A percentile compares a stretch with the other conserved stretches of the same genome.
phyloP scores from a whole-genome alignment of 78 protist genomes.

The Speleostelium caveatum region DNA sequence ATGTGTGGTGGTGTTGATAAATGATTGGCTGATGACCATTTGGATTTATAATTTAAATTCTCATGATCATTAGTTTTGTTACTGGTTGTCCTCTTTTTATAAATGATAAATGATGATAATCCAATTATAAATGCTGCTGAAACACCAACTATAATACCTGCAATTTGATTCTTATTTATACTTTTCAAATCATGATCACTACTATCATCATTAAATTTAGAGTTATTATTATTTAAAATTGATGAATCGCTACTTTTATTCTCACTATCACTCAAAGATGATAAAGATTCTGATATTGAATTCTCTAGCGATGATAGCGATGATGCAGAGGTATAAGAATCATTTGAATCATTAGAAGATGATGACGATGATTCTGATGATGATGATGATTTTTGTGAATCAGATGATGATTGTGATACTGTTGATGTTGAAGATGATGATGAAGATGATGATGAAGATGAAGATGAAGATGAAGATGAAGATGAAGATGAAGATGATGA shows the following conservation, averaged over 20 bases:
- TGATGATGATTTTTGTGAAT: neutral
- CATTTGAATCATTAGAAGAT: constrained; percentile 40
- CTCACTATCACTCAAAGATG: neutral
- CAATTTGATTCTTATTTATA: too few species aligned
- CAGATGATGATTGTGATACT: neutral
- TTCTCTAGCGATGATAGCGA: neutral
- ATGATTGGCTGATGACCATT: too few species aligned
- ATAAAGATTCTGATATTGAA: neutral
- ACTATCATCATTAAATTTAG: too few species aligned
- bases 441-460: neutral
- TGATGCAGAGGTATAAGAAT: constrained; percentile 40
- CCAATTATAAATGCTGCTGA: too few species aligned
- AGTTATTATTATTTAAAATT: neutral
- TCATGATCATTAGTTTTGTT: neutral
- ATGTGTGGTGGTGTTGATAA: neutral
- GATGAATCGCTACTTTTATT: neutral
- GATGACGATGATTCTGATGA: constrained; percentile 47
- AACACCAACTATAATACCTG: too few species aligned
- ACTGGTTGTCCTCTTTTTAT: neutral
- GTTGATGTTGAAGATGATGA: neutral
- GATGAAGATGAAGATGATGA: neutral
- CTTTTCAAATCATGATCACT: neutral
- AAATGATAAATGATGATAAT: too few species aligned
- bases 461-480: too few species aligned
- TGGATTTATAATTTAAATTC: too few species aligned